These are phyloP conservation scores for Grosmannia huntii DNA, from an alignment of 2,329 filamentous ascomycete species.

Conservation along the genomic window DNA sequence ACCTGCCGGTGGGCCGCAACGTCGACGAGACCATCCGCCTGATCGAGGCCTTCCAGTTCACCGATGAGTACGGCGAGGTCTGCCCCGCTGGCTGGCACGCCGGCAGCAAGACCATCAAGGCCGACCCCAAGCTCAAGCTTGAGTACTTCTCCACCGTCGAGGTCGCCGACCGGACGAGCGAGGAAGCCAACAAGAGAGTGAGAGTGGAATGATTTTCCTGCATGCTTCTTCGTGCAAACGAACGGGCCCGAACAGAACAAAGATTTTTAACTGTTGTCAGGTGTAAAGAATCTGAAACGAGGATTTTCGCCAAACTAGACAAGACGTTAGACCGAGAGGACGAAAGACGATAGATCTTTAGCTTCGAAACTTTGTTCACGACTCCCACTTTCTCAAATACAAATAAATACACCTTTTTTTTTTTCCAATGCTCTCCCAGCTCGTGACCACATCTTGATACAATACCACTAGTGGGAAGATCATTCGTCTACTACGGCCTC, in stretches of 20 bases:
- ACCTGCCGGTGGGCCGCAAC: constrained; percentile 49
- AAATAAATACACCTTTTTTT: background rate
- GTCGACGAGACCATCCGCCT: constrained; percentile 54
- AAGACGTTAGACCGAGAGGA: background rate
- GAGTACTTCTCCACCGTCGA: constrained; percentile 30
- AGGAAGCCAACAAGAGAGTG: constrained; percentile 2
- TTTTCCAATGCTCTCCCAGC: background rate
- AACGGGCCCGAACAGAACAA: background rate
- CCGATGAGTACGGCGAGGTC: constrained; percentile 70
- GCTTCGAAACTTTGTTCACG: background rate
- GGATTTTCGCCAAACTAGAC: background rate
- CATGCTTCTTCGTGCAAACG: background rate
- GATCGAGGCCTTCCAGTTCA: constrained; percentile 67
- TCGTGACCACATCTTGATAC: too few relatives aligned
- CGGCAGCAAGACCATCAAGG: constrained; percentile 36
- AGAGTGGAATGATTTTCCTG: background rate
- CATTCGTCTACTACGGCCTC: too few relatives aligned
- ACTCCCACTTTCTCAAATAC: background rate
- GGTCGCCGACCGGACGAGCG: constrained; percentile 20
- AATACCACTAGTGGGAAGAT: too few relatives aligned
- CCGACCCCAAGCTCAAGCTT: constrained; percentile 35
- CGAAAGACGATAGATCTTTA: background rate
- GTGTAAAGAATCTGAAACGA: background rate
- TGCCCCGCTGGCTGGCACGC: constrained; percentile 41
- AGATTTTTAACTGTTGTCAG: constrained; percentile 2